Evolutionary conservation across 768 basidiomycete genomes (phyloP), one percentile per base, ranked within the genome.

Genomic region (Lentinula sp.): DNA sequence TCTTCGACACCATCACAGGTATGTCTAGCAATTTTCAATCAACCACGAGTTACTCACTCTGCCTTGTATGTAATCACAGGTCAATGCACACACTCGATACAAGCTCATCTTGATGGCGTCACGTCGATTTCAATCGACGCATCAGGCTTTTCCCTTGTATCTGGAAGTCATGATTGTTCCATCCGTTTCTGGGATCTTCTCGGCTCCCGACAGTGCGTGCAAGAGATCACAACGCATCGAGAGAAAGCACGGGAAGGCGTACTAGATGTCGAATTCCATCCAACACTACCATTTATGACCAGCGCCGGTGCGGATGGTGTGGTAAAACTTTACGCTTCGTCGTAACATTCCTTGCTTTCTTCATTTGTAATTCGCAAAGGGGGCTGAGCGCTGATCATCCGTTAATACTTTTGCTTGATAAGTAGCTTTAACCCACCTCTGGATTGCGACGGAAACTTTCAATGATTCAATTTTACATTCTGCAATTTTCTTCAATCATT

Each of bases 261-360:
- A 20, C 78, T 97, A 64, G 91, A 87, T 66, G 88, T 96, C 12
- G 87, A 90, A 64, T 91, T 91, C 75, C 91, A 93, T 70, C 85
- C 88, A 12, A 83, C 88, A 62, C 73, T 95, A 60, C 90, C 91
- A 33, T 85, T 95, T 69, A 85, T 97, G 82, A 93, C 90, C 15
- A 96, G 92, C 71, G 91, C 92, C 18, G 96, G 96, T n/a, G 93
- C 93, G 12, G 96, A 98, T 74, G 95, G 95, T 32, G 88, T 93
- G 49, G 86, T 98, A 62, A 93, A 93, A 73, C 78, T 98, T 32
- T 97, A 91, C 72, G 90, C 91, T 63, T 90, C 90, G 68, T 93
- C 90, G 75, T 92, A 80, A 79, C 45, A 74, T 42, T 53, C 37
- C 41, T 57, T 61, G 62, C 42, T 66, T 68, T 51, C 64, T 67